These are phyloP conservation scores for Hypoxylon sp. DNA, from an alignment of 2,329 filamentous ascomycete genomes.

Conservation along the genomic window DNA sequence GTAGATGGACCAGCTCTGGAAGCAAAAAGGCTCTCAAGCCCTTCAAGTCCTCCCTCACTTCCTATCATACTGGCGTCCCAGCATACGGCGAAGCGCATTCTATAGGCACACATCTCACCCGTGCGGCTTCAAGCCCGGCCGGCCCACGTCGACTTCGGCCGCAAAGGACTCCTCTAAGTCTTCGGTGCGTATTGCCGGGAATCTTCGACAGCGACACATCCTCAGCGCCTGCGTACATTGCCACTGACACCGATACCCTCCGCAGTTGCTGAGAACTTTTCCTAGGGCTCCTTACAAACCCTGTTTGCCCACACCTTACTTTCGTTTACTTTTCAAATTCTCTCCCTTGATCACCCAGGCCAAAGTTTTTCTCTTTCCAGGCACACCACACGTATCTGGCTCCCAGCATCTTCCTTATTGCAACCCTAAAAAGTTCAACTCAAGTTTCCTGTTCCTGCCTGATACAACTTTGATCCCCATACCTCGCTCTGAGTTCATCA, in stretches of 20 bases:
- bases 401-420: slow-evolving; percentile 3
- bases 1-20: background rate
- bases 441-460: background rate
- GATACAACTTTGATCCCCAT: slow-evolving; percentile 4
- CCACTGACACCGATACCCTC: background rate
- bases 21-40: background rate
- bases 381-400: background rate
- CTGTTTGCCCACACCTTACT: slow-evolving; percentile 2
- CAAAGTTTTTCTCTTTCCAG: background rate
- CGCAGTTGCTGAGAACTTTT: background rate
- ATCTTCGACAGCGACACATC: background rate
- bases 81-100: background rate
- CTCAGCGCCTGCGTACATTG: background rate
- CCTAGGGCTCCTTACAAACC: background rate
- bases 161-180: background rate
- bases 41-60: background rate
- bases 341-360: background rate
- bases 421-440: background rate
- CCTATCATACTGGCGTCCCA: background rate
- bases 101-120: background rate
- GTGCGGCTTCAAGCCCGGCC: background rate
- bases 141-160: background rate
- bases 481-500: slow-evolving; percentile 20
- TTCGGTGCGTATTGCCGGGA: too few relatives aligned
- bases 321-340: background rate